Base-by-base conservation (phyloP, 2,329 filamentous ascomycete genomes). In the Chalaropsis ovoidea region DNA sequence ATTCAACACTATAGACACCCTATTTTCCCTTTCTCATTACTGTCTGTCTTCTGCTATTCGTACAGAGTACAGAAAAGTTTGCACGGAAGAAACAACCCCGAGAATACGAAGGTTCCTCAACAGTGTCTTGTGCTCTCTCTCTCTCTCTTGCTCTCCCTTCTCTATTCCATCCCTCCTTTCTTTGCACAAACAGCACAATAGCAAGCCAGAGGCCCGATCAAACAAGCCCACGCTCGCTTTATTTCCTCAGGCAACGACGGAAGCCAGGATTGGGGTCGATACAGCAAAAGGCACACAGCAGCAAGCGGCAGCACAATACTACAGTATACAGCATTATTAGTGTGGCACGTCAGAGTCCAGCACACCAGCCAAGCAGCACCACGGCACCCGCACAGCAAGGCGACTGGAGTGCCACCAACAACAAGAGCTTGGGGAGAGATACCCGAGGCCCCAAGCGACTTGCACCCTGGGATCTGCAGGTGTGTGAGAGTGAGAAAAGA, bases 21-120 rank as follows among this genome's bases (percentile, higher is more conserved):
- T 60, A n/a, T 56, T 24, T 47, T 45, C 13, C 8, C 10, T 19
- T 35, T 52, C n/a, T 41, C 27, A 13, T 24, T 39, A 11, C n/a
- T 24, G 15, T 35, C 49, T 17, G 2, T n/a, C 7, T 8, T 35
- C 49, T 11, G 19, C 15, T 17, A 3, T n/a, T 31, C 8, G 7
- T 58, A 27, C 24, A 58, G 8, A 13, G 49, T 11, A 24, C 49
- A 35, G 7, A 52, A 41, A n/a, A 27, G 19, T 39, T 15, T 47
- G 15, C 43, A 35, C 24, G 17, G 31, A 39, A 27, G 22, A 58
- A 31, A 58, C 52, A 58, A 31, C 5, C 52, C 24, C 27, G 27
- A 31, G 52, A 58, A 58, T 58, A 58, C 52, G 52, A 58, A 27
- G 52, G 52, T 58, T 58, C 52, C 52, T 13, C 52, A 58, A n/a